Conservation (phyloP, 2,329 filamentous ascomycete species). For the Paecilomyces dactylethromorphus region DNA sequence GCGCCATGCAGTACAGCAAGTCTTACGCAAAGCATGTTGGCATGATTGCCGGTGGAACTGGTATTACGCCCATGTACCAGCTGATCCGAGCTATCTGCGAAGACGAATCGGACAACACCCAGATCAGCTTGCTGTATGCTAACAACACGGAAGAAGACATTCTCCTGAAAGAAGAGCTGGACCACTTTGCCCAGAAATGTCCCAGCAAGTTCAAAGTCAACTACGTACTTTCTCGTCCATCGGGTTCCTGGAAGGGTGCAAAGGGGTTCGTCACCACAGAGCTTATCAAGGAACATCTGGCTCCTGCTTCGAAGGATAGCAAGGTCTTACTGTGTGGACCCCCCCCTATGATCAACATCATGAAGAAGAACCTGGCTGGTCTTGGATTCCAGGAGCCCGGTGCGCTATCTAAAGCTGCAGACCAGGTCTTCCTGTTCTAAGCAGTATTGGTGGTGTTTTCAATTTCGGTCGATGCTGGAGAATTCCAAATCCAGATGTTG, state of each 20-base stretch:
- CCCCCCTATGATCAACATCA: neutral
- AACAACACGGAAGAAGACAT: neutral
- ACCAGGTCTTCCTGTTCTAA: neutral
- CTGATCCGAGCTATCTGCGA: constrained; percentile 38
- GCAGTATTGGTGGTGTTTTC: too few relatives aligned
- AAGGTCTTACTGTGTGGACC: neutral
- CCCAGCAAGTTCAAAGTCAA: neutral
- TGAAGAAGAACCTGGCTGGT: neutral
- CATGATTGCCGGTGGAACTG: constrained; percentile 19
- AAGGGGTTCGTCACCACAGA: neutral
- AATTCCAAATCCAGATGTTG: too few relatives aligned
- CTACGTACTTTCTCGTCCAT: neutral
- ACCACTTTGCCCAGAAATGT: neutral
- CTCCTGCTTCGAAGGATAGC: neutral
- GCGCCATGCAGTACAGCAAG: constrained; percentile 23
- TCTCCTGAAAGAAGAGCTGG: neutral
- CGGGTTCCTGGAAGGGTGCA: neutral
- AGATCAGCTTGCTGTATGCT: neutral
- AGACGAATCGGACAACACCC: neutral
- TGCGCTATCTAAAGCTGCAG: neutral
- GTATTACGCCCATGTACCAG: constrained; percentile 46
- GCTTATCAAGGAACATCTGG: neutral
- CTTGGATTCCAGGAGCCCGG: neutral
- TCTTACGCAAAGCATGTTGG: constrained; percentile 6
- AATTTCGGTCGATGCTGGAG: too few relatives aligned